Conservation (phyloP, 192 early-diverging fungal species). For the Coemansia sp. region DNA sequence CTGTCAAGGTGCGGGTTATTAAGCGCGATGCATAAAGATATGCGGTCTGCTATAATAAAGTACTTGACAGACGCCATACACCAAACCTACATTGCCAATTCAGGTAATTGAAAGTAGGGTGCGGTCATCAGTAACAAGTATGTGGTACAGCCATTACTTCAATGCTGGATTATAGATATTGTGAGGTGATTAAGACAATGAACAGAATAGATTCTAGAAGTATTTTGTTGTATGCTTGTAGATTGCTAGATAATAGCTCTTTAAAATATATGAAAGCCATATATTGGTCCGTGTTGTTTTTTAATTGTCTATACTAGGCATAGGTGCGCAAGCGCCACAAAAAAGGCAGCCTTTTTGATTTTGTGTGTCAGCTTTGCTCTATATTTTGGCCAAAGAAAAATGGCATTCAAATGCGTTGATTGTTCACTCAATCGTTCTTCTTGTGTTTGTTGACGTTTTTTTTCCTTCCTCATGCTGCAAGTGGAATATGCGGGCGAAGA, state of each 20-base stretch:
- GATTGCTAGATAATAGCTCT: not conserved
- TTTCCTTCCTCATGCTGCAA: not conserved
- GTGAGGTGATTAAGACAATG: not conserved
- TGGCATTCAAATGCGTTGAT: not conserved
- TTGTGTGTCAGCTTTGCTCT: conserved; percentile 10
- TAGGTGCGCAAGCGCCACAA: not conserved
- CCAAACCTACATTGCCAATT: not conserved
- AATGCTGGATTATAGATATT: not conserved
- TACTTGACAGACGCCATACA: too few relatives aligned
- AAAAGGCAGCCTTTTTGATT: not conserved
- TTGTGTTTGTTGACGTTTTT: conserved; percentile 10
- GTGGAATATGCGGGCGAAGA: not conserved
- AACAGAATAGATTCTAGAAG: not conserved
- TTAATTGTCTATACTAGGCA: not conserved
- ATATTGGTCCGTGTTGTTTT: not conserved
- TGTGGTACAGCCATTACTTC: not conserved
- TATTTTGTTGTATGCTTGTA: not conserved
- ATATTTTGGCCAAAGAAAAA: not conserved
- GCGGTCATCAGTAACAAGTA: not conserved
- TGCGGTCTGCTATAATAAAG: too few relatives aligned
- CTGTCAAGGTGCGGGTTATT: too few relatives aligned
- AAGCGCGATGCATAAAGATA: too few relatives aligned
- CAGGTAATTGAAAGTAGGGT: not conserved
- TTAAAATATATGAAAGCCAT: not conserved
- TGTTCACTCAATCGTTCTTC: not conserved